Percentiles rank a stretch among this genome's conserved stretches.
Evolutionary conservation across 495 filamentous ascomycete genomes (phyloP).

Genomic region (Annulohypoxylon moriforme): DNA sequence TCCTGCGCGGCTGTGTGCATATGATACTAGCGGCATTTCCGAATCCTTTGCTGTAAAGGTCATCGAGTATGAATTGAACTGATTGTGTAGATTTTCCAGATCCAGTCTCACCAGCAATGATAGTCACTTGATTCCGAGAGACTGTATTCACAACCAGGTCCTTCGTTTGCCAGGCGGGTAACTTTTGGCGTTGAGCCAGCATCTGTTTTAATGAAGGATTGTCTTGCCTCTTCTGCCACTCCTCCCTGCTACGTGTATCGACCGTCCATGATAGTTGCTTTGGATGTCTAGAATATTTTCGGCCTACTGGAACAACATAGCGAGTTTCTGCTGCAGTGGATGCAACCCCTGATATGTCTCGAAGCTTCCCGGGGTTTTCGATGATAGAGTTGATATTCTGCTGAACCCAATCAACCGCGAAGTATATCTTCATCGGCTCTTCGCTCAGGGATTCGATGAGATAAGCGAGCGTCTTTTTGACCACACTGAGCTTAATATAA

Average conservation of each 20-base stretch:
- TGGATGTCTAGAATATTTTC: slow-evolving; percentile 62
- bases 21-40: slow-evolving; percentile 89
- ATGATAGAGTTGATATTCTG: slow-evolving; percentile 78
- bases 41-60: slow-evolving; percentile 80
- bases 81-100: slow-evolving; percentile 97
- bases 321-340: slow-evolving; percentile 66
- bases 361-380: slow-evolving; percentile 80
- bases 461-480: slow-evolving; percentile 78
- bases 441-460: slow-evolving; percentile 75
- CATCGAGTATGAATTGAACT: slow-evolving; percentile 94
- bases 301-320: slow-evolving; percentile 38
- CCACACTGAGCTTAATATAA: slow-evolving; percentile 90
- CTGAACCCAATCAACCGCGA: slow-evolving; percentile 90
- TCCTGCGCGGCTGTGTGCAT: slow-evolving; percentile 94
- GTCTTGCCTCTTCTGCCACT: slow-evolving; percentile 59
- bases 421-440: slow-evolving; percentile 86
- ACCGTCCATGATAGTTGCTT: slow-evolving; percentile 61
- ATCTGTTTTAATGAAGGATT: slow-evolving; percentile 74
- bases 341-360: slow-evolving; percentile 79
- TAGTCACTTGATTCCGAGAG: slow-evolving; percentile 82
- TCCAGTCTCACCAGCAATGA: slow-evolving; percentile 96
- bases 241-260: slow-evolving; percentile 55
- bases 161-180: slow-evolving; percentile 90
- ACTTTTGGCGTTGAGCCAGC: slow-evolving; percentile 71
- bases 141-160: slow-evolving; percentile 80